Base-by-base conservation (phyloP, 768 basidiomycete genomes). In the Hygrocybe coccinea region DNA sequence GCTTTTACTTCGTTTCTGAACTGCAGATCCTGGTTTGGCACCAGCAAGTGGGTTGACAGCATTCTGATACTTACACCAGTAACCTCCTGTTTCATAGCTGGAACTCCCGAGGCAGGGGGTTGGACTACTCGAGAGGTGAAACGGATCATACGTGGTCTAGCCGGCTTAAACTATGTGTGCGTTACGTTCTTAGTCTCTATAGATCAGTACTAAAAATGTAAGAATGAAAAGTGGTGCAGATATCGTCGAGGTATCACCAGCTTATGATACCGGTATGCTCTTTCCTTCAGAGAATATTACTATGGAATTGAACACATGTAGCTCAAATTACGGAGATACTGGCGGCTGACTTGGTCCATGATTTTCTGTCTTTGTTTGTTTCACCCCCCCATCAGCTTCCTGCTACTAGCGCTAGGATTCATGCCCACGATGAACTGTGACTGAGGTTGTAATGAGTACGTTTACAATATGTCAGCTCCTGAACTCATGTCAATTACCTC, bases 61-160 rank as follows among this genome's bases (percentile, higher is more conserved):
- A 11, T 24, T 29, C 22, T 34, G 50, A 11, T 15, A 37, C 17
- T 54, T 21, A 57, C 9, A 12, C 9, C 44, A 5, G 22, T 53
- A 24, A 39, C 47, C 14, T 50, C 15, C 48, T 45, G 38, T 22
- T 36, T 45, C 55, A 43, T 54, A 89, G 86, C 91, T 55, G 89
- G 90, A 12, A 91, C 90, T 1, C 90, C 90, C 12, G 90, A 92
- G 67, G 77, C 85, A 2, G 90, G 90, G 33, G 90, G 90, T 11
- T 91, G 87, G 89, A 89, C 90, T 2, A 85, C 82, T 17, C 81
- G 89, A 47, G 90, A 91, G 69, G 76, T 89, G 39, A 90, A 91
- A 63, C 80, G 87, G 35, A 87, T 91, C 61, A 76, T 91, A 50
- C 81, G 91, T 56, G 90, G 91, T 12, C 75, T 92, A 11, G 81